Base-by-base conservation (phyloP, 495 filamentous ascomycete species). In the Trichocladium uniseriatum region DNA sequence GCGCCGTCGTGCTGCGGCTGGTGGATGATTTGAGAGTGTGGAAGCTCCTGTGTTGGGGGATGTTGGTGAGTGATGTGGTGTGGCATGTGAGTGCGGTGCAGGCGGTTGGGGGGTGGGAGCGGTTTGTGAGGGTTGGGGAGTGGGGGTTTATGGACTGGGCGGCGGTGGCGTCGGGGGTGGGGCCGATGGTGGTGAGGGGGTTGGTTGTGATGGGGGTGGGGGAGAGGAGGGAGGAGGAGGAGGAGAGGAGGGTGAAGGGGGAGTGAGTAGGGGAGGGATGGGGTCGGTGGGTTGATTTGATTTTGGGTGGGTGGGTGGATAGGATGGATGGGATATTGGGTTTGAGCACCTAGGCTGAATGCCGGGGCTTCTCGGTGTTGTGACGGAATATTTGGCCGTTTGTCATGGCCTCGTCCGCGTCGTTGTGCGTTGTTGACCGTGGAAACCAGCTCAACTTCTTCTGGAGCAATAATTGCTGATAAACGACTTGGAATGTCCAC, bases 1-100 rank as follows among this genome's bases (percentile, higher is more conserved):
- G 81, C 61, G 76, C 74, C 14, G 60, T 82, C 18, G 69, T 82
- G 16, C 63, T 83, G 36, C 72, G 75, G 15, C 46, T 65, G 27
- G 73, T 72, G 5, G 59, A 62, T 29, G 77, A 82, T 57, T 41
- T 75, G 10, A 56, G 63, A 6, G 73, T 82, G 20, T 83, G 79
- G 79, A 61, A 63, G 31, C 42, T 62, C 21, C 38, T 65, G 22
- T 63, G 52, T 42, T 38, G 22, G 15, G 62, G 59, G 9, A 62
- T 60, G 62, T 53, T 65, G 10, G 31, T 63, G 24, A 61, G 59
- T 24, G 62, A 65, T 45, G 21, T 38, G 8, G 46, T 37, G 5
- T 57, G 51, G 21, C 43, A 37, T 18, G 37, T 51, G 38, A 50
- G 52, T 35, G 42, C 40, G 15, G 57, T 52, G n/a, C 48, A 65